Evolutionary conservation across 768 basidiomycete genomes (phyloP).

Genomic region (Tricholoma sp.): DNA sequence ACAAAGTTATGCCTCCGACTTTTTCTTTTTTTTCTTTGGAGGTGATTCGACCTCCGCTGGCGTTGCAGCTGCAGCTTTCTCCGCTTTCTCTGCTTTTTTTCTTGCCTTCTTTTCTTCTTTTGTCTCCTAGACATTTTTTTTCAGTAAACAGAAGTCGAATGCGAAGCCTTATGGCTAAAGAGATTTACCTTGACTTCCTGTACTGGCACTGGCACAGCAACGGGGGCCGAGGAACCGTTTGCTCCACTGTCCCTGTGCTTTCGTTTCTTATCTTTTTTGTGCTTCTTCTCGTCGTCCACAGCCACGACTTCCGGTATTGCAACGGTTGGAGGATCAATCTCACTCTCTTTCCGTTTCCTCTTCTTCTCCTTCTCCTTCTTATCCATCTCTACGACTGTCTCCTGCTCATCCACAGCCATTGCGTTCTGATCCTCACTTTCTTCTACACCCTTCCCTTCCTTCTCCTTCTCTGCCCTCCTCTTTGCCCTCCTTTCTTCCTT

Average conservation of each 20-base stretch:
- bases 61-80: constrained; percentile 40
- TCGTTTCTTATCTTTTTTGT: constrained; percentile 22
- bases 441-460: constrained; percentile 28
- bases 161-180: constrained; percentile 4
- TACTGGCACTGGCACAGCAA: constrained; percentile 9
- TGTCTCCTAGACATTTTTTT: constrained; percentile 43
- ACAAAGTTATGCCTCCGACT: constrained; percentile 32
- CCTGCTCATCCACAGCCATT: constrained; percentile 44
- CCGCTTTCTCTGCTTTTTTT: constrained; percentile 73
- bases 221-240: neutral
- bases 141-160: constrained; percentile 3
- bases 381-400: constrained; percentile 23
- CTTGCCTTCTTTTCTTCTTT: constrained; percentile 80
- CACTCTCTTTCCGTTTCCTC: constrained; percentile 55
- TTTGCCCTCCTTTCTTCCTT: constrained; percentile 78
- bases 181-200: constrained; percentile 34
- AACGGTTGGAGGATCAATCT: constrained; percentile 32
- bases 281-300: neutral
- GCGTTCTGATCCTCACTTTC: constrained; percentile 23
- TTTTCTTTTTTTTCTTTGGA: constrained; percentile 58
- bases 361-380: constrained; percentile 41
- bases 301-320: neutral
- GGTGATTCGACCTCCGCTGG: constrained; percentile 32
- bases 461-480: constrained; percentile 52
- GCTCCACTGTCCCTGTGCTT: constrained; percentile 5